Evolutionary conservation across 2,329 filamentous ascomycete genomes (phyloP), one percentile per base, ranked within the genome.

Genomic region (Hypoxylon sp.): DNA sequence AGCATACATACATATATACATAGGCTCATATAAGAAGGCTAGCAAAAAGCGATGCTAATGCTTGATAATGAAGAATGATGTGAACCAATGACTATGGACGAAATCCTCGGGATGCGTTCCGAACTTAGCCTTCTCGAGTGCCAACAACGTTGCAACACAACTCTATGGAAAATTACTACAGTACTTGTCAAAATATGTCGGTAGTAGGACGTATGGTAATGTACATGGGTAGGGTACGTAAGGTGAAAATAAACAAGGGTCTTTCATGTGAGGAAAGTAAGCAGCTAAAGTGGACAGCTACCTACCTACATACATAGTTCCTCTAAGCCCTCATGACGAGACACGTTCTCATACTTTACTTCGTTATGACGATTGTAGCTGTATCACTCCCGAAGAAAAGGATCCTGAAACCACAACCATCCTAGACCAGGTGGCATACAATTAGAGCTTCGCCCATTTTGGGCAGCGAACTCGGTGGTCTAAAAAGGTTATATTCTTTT

Each of bases 81-180:
- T 9, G 11, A 17, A 0, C 55, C 33, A 54, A 59, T 55, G 22
- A 48, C 14, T 3, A 9, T 17, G 8, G 9, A 46, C 2, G 11
- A 44, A 55, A 35, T 39, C 11, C 48, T 52, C 61, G 48, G 54
- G 3, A 42, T 58, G 14, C 14, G 9, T 39, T 58, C 48, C 61
- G 47, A 47, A 39, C 24, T 24, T 46, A 17, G 17, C 29, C 17
- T 31, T 5, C 14, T 29, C 19, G 14, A 19, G 3, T 6, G 6
- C 26, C 6, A 26, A 26, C 26, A 5, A 26, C 26, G 26, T 26
- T 3, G 26, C 26, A 26, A 26, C 26, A 26, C 6, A 4, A 4
- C 26, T 26, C 26, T 6, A 6, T 5, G 6, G 26, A 26, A 3
- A 6, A 26, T 26, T 26, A 3, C 3, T 26, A 26, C 4, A 26